A percentile compares a stretch with the other conserved stretches of the same genome.
Evolutionary conservation across 2,329 filamentous ascomycete genomes (phyloP).

Genomic region (Aspergillus flavus): DNA sequence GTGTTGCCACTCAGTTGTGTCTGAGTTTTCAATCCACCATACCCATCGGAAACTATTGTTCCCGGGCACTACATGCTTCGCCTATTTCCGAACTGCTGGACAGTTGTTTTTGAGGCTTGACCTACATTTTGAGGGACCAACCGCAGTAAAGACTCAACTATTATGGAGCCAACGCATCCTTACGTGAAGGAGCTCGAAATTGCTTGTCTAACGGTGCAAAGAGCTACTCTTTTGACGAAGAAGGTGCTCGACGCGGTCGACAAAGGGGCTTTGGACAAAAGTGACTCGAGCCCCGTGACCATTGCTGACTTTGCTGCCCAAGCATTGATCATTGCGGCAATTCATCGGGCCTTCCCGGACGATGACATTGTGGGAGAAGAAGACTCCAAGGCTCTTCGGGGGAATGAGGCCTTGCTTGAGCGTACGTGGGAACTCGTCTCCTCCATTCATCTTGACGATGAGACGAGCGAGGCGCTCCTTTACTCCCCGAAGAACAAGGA

Average conservation of each 20-base stretch:
- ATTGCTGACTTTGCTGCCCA: constrained; percentile 67
- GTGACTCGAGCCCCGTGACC: constrained; percentile 63
- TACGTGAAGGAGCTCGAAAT: constrained; percentile 42
- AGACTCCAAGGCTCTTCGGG: constrained; percentile 55
- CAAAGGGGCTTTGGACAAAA: constrained; percentile 58
- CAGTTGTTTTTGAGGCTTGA: background rate
- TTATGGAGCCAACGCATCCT: constrained; percentile 27
- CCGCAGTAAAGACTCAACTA: constrained; percentile 1
- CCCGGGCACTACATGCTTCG: background rate
- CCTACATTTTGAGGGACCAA: background rate
- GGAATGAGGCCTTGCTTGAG: constrained; percentile 51
- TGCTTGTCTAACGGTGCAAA: constrained; percentile 53
- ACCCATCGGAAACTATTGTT: background rate
- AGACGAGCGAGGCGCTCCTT: constrained; percentile 37
- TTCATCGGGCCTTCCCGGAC: constrained; percentile 56
- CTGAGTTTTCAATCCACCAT: background rate
- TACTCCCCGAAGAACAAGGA: constrained; percentile 49
- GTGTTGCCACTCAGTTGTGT: background rate
- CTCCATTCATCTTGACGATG: constrained; percentile 37
- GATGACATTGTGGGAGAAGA: constrained; percentile 67
- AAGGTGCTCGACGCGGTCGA: constrained; percentile 52
- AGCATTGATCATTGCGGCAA: constrained; percentile 60
- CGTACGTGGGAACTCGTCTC: constrained; percentile 60
- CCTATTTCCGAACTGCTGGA: background rate
- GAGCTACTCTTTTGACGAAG: constrained; percentile 62